These are phyloP conservation scores for Tetracladium marchalianum DNA, from an alignment of 495 filamentous ascomycete species.

Conservation along the genomic window DNA sequence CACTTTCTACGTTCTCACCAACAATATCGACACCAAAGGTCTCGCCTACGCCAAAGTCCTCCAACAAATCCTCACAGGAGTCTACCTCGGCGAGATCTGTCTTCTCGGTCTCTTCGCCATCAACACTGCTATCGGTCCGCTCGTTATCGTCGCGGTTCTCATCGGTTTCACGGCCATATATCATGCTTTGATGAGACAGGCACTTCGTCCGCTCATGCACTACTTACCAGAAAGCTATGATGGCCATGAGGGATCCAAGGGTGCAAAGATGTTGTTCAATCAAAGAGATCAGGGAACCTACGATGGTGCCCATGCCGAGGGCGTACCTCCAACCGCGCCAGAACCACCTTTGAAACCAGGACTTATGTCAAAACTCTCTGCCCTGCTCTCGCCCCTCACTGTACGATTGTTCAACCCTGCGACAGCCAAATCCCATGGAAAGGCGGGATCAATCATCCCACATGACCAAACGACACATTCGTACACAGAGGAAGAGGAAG, in stretches of 20 bases:
- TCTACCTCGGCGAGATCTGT: constrained; percentile 80
- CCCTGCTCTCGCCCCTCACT: constrained; percentile 36
- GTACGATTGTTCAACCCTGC: constrained; percentile 67
- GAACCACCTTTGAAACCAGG: constrained; percentile 5
- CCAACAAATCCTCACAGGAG: constrained; percentile 81
- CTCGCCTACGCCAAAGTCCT: constrained; percentile 73
- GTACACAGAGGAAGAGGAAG: constrained; percentile 51
- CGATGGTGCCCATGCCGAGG: constrained; percentile 19
- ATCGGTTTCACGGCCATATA: constrained; percentile 70
- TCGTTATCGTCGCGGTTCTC: constrained; percentile 76
- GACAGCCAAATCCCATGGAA: constrained; percentile 56
- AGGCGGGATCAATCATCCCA: constrained; percentile 64
- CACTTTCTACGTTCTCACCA: constrained; percentile 79
- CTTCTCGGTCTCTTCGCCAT: constrained; percentile 87
- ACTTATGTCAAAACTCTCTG: constrained; percentile 12
- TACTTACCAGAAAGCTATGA: constrained; percentile 58
- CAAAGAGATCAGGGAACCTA: constrained; percentile 21
- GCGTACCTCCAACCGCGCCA: constrained; percentile 16
- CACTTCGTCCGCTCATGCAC: constrained; percentile 65
- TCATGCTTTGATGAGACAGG: constrained; percentile 68
- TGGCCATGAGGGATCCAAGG: constrained; percentile 32
- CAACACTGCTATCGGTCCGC: constrained; percentile 59
- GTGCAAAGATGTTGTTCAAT: constrained; percentile 35
- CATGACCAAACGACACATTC: constrained; percentile 23
- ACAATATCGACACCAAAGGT: constrained; percentile 81